Evolutionary conservation across 345 rosid species (phyloP), one percentile per base, ranked within the genome.

Genomic region (Rhizophora apiculata): DNA sequence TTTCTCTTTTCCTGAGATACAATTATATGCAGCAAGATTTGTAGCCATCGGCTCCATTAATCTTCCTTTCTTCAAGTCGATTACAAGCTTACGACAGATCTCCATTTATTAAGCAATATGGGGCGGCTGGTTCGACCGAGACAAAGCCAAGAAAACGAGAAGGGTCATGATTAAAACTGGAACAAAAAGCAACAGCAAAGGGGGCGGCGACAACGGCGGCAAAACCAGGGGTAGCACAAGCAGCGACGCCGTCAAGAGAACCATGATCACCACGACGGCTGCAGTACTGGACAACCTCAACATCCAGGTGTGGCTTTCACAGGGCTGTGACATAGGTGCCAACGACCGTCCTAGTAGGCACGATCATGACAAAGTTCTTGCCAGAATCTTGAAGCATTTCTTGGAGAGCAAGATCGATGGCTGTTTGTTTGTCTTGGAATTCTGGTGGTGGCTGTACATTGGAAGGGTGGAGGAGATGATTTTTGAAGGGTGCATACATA

Each of bases 201-300:
- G 75, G 60, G 75, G 75, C 22, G 75, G 69, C 16, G 75, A 65
- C 30, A 72, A 60, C 43, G 75, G 65, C 3, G 75, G 75, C 70
- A 72, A 49, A 15, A 72, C 75, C 70, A 72, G 65, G 24, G 75
- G 75, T 7, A 72, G 48, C 15, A 72, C 53, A 27, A 65, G 52
- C 26, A 72, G 58, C 49, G 65, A 65, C 16, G 32, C 52, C 1
- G 65, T 52, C 37, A 65, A 18, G 20, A 72, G 58, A 31, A 32
- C 55, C 75, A 72, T 64, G 8, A 37, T 24, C 59, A 49, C 19
- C 59, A 59, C 34, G 56, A 59, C 26, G 6, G 70, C 58, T 30
- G 15, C 65, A 64, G 58, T 32, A 55, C 66, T 64, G 53, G 46
- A 71, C 8, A 37, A 8, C 5, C n/a, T 52, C 57, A 37, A 36